Evolutionary conservation across 2,329 filamentous ascomycete genomes (phyloP), one percentile per base, ranked within the genome.

Genomic region (Tolypocladium tundrense): DNA sequence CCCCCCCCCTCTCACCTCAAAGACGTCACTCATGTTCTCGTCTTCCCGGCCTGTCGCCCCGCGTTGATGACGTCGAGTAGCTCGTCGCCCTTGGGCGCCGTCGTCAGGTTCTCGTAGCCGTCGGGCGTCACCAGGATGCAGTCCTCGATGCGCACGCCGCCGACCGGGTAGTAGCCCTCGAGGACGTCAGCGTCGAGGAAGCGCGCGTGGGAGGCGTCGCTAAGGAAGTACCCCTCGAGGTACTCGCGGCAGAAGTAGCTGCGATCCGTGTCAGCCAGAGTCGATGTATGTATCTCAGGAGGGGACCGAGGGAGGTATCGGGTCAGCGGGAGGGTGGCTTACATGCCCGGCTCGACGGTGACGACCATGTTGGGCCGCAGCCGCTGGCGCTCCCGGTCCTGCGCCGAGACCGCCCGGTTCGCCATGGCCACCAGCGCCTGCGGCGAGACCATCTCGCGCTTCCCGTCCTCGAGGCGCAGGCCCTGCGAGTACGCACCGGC

Each of bases 131-230:
- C 85, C 27, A 94, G 77, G 43, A 97, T 81, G 70, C 93, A 90
- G 68, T 97, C 91, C 75, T 99, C 94, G 60, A 97, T 95, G 53
- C 94, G 83, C 33, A 96, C 91, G 40, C 94, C 94, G 19, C 93
- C 94, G 1, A 97, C 87, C 33, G 74, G 76, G 77, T 89, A 93
- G 70, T 88, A 93, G 61, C 75, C 76, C 60, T 86, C 83, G 54
- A 94, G 73, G 6, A 87, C 79, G 6, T 78, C 76, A 63, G 76
- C 75, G 71, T 92, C 80, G 66, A 94, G 86, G 65, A 82, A 88
- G 59, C 79, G 77, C 43, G 78, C 76, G 68, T 88, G 84, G 58
- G 76, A 73, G 2, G 78, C 73, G 59, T 82, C 78, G 55, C 80
- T 77, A 64, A 88, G 77, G 68, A 89, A 82, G 68, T 85, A 87